These are phyloP conservation scores for Aspergillus nidulans DNA, from an alignment of 495 filamentous ascomycete species.

Conservation along the genomic window DNA sequence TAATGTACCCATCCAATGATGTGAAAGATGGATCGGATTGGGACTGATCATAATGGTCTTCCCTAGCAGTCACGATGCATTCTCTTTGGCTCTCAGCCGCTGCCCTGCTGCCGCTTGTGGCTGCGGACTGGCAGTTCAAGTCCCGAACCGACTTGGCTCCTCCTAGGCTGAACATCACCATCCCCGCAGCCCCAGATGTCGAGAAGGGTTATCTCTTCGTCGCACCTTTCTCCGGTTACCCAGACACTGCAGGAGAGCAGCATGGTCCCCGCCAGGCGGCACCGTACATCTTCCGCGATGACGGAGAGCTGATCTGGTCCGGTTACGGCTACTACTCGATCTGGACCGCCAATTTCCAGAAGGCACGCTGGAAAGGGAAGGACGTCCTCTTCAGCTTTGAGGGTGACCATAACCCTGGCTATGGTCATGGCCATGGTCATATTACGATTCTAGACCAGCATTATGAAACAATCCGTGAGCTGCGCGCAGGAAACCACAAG, in stretches of 20 bases:
- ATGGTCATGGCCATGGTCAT: conserved; percentile 52
- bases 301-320: conserved; percentile 53
- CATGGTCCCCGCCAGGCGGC: conserved; percentile 52
- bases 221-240: conserved; percentile 48
- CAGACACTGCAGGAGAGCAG: conserved; percentile 29
- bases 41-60: conserved; percentile 38
- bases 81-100: conserved; percentile 17
- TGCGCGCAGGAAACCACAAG: conserved; percentile 50
- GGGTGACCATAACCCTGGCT: conserved; percentile 49
- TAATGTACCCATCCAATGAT: conserved; percentile 50
- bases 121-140: conserved; percentile 53
- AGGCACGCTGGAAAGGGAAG: conserved; percentile 45
- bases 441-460: conserved; percentile 47
- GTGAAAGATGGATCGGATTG: conserved; percentile 25
- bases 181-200: conserved; percentile 43
- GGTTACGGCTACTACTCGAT: conserved; percentile 52
- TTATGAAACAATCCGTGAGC: conserved; percentile 51
- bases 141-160: conserved; percentile 54
- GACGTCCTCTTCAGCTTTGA: conserved; percentile 52
- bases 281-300: conserved; percentile 52
- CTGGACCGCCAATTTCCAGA: conserved; percentile 48
- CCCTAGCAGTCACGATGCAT: conserved; percentile 14
- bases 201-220: conserved; percentile 52
- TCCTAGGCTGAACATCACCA: conserved; percentile 53
- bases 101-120: conserved; percentile 21